Evolutionary conservation across 1,284 basidiomycete species (phyloP).

Genomic region (Trametes versicolor): DNA sequence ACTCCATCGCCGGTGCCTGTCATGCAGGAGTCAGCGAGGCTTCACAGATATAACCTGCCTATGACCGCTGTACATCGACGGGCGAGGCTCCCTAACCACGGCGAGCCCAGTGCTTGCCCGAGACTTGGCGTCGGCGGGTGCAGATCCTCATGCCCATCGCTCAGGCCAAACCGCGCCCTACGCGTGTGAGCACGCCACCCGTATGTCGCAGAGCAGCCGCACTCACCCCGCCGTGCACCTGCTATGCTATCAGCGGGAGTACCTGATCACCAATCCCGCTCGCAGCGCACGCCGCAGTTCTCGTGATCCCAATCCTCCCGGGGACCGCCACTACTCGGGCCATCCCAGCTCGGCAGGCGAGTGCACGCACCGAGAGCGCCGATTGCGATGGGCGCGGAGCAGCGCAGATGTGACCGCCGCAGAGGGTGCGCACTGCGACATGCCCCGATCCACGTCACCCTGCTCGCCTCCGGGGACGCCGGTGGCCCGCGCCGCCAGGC

Average conservation of each 20-base stretch:
- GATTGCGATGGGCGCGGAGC: conserved; percentile 5
- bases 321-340: not conserved
- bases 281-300: no score
- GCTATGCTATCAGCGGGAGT: no score
- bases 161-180: not conserved
- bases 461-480: conserved; percentile 4
- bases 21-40: not conserved
- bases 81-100: not conserved
- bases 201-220: no score
- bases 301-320: no score
- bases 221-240: no score
- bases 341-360: not conserved
- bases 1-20: not conserved
- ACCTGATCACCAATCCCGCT: no score
- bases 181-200: no score
- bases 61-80: not conserved
- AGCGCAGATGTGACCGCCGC: not conserved
- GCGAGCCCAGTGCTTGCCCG: not conserved
- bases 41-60: conserved; percentile 3
- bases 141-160: not conserved
- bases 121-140: not conserved
- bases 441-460: not conserved
- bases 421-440: not conserved
- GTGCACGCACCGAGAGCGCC: not conserved
- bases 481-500: conserved; percentile 1